Percentiles rank a stretch among this genome's conserved stretches.
phyloP scores from a whole-genome alignment of 331 rosid genomes.

The Telfairia occidentalis region DNA sequence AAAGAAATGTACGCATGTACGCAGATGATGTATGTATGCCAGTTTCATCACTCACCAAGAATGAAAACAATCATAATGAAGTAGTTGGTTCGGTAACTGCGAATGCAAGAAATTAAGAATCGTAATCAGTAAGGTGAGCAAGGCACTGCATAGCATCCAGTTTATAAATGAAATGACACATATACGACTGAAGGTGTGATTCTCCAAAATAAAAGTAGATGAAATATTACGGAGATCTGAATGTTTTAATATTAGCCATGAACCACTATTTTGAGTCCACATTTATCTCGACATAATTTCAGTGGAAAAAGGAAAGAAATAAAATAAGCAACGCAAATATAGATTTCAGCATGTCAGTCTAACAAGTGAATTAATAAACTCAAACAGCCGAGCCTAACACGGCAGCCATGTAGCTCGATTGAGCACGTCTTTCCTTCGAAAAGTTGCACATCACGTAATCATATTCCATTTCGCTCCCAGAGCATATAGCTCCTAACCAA shows the following conservation, averaged over 20 bases:
- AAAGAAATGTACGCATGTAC: neutral
- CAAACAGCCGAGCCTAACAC: neutral
- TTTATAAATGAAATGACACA: neutral
- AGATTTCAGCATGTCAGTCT: neutral
- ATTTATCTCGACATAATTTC: neutral
- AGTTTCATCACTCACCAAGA: conserved; percentile 46
- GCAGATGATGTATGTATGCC: neutral
- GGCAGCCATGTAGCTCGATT: neutral
- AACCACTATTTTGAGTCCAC: neutral
- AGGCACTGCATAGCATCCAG: neutral
- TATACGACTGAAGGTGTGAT: neutral
- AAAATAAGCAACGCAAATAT: neutral
- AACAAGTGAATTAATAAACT: neutral
- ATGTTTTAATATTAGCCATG: neutral
- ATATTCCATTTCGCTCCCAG: neutral
- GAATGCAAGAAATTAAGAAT: conserved; percentile 7
- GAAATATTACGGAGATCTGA: neutral
- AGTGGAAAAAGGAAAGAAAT: neutral
- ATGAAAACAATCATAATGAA: conserved; percentile 68
- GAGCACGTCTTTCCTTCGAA: neutral
- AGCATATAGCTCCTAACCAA: neutral
- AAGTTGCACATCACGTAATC: neutral
- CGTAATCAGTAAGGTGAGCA: neutral
- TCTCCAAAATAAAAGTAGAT: neutral
- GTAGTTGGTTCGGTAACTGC: conserved; percentile 94